These are phyloP conservation scores for Fagus sylvatica DNA, from an alignment of 306 rosid genomes.

Conservation along the genomic window DNA sequence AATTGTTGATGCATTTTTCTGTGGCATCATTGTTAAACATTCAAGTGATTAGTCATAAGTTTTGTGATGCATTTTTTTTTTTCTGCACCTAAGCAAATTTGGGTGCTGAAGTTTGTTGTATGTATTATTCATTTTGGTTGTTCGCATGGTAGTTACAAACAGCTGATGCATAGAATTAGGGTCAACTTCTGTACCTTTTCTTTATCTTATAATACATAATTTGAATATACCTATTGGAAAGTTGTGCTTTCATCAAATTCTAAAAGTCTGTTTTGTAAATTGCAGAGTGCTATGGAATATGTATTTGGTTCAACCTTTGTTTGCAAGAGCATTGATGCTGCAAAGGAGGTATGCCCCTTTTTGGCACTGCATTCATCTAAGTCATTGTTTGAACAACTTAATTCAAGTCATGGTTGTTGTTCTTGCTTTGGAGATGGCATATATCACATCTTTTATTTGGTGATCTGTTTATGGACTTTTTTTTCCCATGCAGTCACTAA, in stretches of 20 bases:
- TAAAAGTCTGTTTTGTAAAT: conserved; percentile 27
- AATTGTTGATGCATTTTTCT: conserved; percentile 7
- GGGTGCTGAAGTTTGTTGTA: conserved; percentile 26
- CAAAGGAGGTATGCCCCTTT: conserved; percentile 74
- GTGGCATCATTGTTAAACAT: neutral
- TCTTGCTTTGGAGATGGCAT: conserved; percentile 8
- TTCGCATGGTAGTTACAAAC: conserved; percentile 4
- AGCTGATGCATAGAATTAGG: neutral
- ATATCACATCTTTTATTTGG: neutral
- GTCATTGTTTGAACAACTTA: conserved; percentile 14
- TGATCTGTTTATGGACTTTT: neutral
- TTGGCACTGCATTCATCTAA: conserved; percentile 12
- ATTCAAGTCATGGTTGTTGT: conserved; percentile 7
- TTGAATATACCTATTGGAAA: neutral
- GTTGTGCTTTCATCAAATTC: conserved; percentile 14
- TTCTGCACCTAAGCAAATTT: conserved; percentile 6
- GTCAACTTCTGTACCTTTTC: neutral
- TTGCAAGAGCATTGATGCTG: conserved; percentile 81
- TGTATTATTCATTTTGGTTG: conserved; percentile 11
- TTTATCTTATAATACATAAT: neutral
- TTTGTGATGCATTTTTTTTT: neutral
- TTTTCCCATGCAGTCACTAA: conserved; percentile 8
- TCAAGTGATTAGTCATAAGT: neutral
- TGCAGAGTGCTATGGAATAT: conserved; percentile 88
- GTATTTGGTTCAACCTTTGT: conserved; percentile 94